Evolutionary conservation across 768 basidiomycete genomes (phyloP), one percentile per base, ranked within the genome.

Genomic region (Lactarius hengduanensis): DNA sequence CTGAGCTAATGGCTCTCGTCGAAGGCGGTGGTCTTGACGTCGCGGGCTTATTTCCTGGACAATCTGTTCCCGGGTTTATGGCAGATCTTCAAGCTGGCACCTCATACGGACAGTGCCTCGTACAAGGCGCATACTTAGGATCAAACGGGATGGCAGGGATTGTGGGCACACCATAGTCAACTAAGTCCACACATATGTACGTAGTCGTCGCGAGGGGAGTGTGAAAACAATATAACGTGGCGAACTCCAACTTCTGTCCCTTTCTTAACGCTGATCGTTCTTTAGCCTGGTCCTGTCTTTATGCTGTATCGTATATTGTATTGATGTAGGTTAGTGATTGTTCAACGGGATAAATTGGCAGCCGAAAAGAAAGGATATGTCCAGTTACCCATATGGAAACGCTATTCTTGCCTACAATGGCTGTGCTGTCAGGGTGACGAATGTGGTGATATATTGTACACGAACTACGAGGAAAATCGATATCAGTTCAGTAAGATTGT

Each of bases 1-100:
- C 20, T 26, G 68, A 61, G 34, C 30, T 70, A 28, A 61, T 69
- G 62, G 59, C 70, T n/a, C 53, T 69, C 11, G 61, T 69, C 40
- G 59, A 34, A 15, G 70, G 66, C 26, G 47, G 62, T 20, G 41
- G 28, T 28, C 57, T 69, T 43, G 62, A 66, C 34, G 47, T 64
- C 43, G 26, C 43, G 1, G 47, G 34, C 34, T 32, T 67, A 54
- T 67, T 63, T 59, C 41, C 41, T 26, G 20, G 13, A 22, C 32
- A 61, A 54, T 47, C 6, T n/a, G 10, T 58, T 8, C 34, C 59
- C 2, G 57, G 26, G 28, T 43, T 58, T 41, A 34, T 36, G 22
- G 32, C 50, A 16, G 61, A 59, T 16, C 28, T 41, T 9, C 22
- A 30, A 20, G 38, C 30, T 6, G 47, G 43, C 11, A 20, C 28